A percentile compares a stretch with the other conserved stretches of the same genome.
phyloP scores from a whole-genome alignment of 768 basidiomycete genomes.

The Trametes gibbosa region DNA sequence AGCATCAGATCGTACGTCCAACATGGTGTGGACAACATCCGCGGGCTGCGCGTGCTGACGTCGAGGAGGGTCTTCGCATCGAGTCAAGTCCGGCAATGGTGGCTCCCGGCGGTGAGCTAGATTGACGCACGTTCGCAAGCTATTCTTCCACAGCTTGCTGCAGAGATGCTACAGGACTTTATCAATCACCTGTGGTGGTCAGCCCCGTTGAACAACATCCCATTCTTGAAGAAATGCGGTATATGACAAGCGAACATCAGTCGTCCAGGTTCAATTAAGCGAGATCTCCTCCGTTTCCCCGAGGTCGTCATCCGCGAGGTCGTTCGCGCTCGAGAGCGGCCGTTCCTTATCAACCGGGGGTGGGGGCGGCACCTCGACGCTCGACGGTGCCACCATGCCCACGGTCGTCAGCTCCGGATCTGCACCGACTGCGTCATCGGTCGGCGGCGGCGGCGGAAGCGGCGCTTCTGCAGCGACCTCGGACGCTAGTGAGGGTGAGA shows the following conservation, averaged over 20 bases:
- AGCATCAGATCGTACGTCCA: too few relatives aligned
- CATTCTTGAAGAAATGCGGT: background rate
- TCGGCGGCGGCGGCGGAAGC: slow-evolving; percentile 6
- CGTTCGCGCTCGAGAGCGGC: slow-evolving; percentile 34
- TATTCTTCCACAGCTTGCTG: too few relatives aligned
- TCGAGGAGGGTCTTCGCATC: too few relatives aligned
- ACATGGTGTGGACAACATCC: too few relatives aligned
- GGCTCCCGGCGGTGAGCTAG: too few relatives aligned
- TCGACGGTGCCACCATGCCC: slow-evolving; percentile 53
- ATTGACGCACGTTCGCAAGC: too few relatives aligned
- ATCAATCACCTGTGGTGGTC: too few relatives aligned
- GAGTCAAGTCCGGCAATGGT: too few relatives aligned
- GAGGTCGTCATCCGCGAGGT: slow-evolving; percentile 68
- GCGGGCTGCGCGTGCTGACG: too few relatives aligned
- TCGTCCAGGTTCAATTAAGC: too few relatives aligned
- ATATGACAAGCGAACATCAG: background rate
- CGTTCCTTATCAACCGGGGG: slow-evolving; percentile 75
- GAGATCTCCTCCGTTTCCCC: slow-evolving; percentile 76
- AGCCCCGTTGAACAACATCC: background rate
- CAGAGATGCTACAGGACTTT: too few relatives aligned
- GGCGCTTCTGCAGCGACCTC: slow-evolving; percentile 14
- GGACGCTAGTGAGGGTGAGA: background rate
- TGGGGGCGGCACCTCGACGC: slow-evolving; percentile 76
- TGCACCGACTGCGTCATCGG: slow-evolving; percentile 6
- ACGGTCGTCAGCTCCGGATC: slow-evolving; percentile 25